Evolutionary conservation across 352 stramenopile species (phyloP).

Genomic region (Globisporangium heterothallicum): DNA sequence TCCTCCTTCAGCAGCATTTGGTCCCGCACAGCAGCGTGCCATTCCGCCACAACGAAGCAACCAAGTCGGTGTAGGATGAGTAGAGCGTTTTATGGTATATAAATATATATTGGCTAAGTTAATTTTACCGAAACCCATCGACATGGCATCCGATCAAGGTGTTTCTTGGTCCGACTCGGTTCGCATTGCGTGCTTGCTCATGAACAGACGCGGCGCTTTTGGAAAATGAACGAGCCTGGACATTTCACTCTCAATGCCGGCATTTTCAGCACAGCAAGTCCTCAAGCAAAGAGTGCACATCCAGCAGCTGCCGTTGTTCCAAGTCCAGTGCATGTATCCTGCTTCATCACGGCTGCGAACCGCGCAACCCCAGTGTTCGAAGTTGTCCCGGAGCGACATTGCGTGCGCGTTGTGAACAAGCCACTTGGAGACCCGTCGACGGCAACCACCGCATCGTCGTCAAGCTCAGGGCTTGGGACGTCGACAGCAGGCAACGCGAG

Average conservation of each 20-base stretch:
- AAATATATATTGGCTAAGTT: conserved; percentile 15
- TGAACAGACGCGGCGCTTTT: not conserved
- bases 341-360: conserved; percentile 68
- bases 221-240: not conserved
- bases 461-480: not conserved
- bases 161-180: too few relatives aligned
- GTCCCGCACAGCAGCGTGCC: not conserved
- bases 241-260: not conserved
- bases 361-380: conserved; percentile 59
- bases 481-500: not conserved
- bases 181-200: not conserved
- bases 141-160: too few relatives aligned
- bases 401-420: conserved; percentile 40
- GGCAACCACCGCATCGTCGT: not conserved
- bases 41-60: not conserved
- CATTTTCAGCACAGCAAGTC: conserved; percentile 1
- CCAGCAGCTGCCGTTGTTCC: conserved; percentile 17
- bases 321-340: conserved; percentile 53
- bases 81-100: conserved; percentile 11
- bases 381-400: conserved; percentile 33
- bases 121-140: conserved; percentile 3
- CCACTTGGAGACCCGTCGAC: conserved; percentile 12
- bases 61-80: conserved; percentile 7
- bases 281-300: conserved; percentile 2
- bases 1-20: conserved; percentile 9